Evolutionary conservation across 2,329 filamentous ascomycete species (phyloP).

Genomic region (Gremmenia infestans): DNA sequence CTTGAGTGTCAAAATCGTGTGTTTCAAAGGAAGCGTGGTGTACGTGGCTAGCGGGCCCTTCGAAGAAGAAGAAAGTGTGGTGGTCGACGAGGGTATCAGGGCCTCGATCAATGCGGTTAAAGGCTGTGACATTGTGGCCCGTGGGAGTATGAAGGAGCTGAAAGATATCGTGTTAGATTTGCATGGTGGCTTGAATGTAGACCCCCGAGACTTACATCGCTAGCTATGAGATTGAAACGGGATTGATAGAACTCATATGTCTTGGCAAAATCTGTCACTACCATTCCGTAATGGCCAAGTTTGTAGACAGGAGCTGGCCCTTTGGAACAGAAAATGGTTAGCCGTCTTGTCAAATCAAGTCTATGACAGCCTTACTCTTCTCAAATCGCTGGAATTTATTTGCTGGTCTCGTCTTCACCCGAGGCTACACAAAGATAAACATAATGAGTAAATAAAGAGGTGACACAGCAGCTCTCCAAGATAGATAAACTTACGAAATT

Average conservation of each 20-base stretch:
- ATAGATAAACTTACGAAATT: too few relatives aligned
- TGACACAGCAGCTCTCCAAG: slow-evolving; percentile 38
- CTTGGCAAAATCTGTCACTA: slow-evolving; percentile 46
- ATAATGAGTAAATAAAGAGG: slow-evolving; percentile 33
- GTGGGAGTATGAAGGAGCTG: slow-evolving; percentile 18
- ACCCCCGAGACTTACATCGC: slow-evolving; percentile 30
- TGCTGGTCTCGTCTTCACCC: slow-evolving; percentile 42
- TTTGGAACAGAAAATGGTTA: slow-evolving; percentile 13
- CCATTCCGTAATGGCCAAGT: slow-evolving; percentile 50
- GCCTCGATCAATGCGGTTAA: slow-evolving; percentile 51
- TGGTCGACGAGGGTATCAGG: slow-evolving; percentile 44
- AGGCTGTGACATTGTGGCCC: slow-evolving; percentile 39
- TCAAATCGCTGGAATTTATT: slow-evolving; percentile 49
- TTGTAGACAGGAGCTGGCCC: slow-evolving; percentile 47
- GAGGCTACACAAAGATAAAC: too few relatives aligned
- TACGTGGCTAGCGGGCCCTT: slow-evolving; percentile 27
- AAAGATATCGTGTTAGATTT: too few relatives aligned
- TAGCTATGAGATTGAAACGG: slow-evolving; percentile 48
- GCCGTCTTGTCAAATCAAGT: too few relatives aligned
- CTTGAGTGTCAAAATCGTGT: slow-evolving; percentile 66
- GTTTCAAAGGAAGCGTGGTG: slow-evolving; percentile 68
- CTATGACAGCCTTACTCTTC: slow-evolving; percentile 14
- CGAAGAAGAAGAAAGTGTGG: slow-evolving; percentile 48
- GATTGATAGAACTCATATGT: slow-evolving; percentile 45
- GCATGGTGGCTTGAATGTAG: too few relatives aligned